phyloP scores from a whole-genome alignment of 2,329 filamentous ascomycete species.

The Ceratocystiopsis brevicomis region DNA sequence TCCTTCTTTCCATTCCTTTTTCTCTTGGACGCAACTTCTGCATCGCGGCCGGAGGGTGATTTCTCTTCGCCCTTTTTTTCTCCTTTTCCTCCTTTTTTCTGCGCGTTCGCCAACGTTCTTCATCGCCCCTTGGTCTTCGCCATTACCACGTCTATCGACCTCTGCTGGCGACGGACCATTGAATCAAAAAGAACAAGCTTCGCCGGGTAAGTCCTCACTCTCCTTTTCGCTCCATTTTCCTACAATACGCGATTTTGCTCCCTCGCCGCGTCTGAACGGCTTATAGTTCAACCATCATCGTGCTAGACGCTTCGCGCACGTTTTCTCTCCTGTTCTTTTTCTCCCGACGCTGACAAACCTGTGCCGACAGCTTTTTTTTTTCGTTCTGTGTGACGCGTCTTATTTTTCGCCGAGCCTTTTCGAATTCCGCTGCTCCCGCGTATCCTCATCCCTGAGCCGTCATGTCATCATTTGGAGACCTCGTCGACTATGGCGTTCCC shows the following conservation, averaged over 20 bases:
- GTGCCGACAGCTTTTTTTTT: not conserved
- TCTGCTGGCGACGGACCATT: too few relatives aligned
- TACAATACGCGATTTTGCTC: too few relatives aligned
- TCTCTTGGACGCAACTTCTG: not conserved
- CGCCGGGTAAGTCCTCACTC: too few relatives aligned
- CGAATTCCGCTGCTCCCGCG: conserved; percentile 1
- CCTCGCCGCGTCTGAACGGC: too few relatives aligned
- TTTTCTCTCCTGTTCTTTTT: not conserved
- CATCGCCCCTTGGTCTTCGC: too few relatives aligned
- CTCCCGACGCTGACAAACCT: not conserved
- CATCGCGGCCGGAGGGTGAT: too few relatives aligned
- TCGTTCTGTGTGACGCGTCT: not conserved
- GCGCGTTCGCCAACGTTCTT: not conserved
- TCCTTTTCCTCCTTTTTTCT: not conserved
- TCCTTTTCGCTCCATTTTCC: too few relatives aligned
- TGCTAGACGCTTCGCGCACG: not conserved
- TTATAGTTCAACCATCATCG: too few relatives aligned
- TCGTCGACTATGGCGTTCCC: conserved; percentile 39
- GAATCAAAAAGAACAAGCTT: too few relatives aligned
- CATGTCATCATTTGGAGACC: conserved; percentile 1
- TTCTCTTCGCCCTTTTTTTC: conserved; percentile 2
- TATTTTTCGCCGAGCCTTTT: not conserved
- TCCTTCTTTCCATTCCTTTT: conserved; percentile 18
- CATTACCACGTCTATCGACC: too few relatives aligned
- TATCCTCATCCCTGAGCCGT: conserved; percentile 3